Base-by-base conservation (phyloP, 768 basidiomycete genomes). In the Stropharia rugosoannulata region DNA sequence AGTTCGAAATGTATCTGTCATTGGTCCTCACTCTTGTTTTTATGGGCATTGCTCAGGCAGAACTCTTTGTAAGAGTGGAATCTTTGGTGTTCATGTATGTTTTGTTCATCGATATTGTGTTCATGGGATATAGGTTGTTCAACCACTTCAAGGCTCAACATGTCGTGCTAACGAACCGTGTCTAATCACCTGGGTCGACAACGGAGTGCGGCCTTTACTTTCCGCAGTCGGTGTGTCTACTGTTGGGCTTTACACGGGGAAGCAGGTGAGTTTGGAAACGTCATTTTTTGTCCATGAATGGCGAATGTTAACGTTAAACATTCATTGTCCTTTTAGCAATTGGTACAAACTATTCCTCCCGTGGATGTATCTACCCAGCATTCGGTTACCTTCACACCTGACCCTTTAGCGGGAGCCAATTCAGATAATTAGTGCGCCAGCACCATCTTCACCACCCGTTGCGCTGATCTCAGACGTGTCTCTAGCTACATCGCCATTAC, bases 401-500 rank as follows among this genome's bases (percentile, higher is more conserved):
- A 78, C 60, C 72, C 86, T 0, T 58, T 68, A 49, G 84, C 78
- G 43, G 87, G 86, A 44, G 75, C 83, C 1, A 72, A 84, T 62
- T 79, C 81, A n/a, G 71, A 75, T 58, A 60, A 61, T 44, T 90
- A 87, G 88, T 89, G 64, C 56, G 85, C 61, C 43, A 12, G 41
- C 27, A 27, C 18, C 12, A 41, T 11, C 5, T 43, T 55, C 15
- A 35, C 13, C 35, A 53, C 43, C 8, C 45, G 54, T 11, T 57
- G 42, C 16, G 10, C 51, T 58, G 4, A 63, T 55, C 45, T 32
- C 37, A 57, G 16, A 56, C 40, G 19, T 27, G 19, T n/a, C 4
- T 29, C 5, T 45, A 90, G 88, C 60, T 90, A 89, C 67, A 65
- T 90, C 58, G 78, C 78, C 57, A 84, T 90, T 62, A 77, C 68